Percentiles rank a stretch among this genome's conserved stretches.
These are phyloP conservation scores for Myrmaecium sp. DNA, from an alignment of 2,329 filamentous ascomycete genomes.

Conservation along the genomic window DNA sequence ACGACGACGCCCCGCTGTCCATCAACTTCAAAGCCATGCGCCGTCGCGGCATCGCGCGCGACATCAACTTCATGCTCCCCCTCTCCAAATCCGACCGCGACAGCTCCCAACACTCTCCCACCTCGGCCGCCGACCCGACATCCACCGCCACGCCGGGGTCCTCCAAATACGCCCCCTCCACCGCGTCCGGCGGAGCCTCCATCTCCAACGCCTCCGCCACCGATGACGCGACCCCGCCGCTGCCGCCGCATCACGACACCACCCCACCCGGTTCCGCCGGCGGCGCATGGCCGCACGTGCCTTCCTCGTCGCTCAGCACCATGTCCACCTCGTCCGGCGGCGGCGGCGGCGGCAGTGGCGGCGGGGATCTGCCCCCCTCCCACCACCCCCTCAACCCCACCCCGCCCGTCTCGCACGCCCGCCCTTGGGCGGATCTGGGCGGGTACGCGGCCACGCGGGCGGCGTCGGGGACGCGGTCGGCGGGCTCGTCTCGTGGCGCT, in stretches of 20 bases:
- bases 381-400: slow-evolving; percentile 11
- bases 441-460: too few species aligned
- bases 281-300: too few species aligned
- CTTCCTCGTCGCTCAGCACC: slow-evolving; percentile 16
- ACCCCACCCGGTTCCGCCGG: too few species aligned
- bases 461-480: too few species aligned
- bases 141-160: slow-evolving; percentile 1
- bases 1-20: too few species aligned
- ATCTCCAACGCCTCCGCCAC: neutral
- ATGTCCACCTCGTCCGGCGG: slow-evolving; percentile 13
- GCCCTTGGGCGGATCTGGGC: too few species aligned
- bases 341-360: slow-evolving; percentile 13
- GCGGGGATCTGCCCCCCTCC: slow-evolving; percentile 16
- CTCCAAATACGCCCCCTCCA: too few species aligned
- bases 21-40: neutral
- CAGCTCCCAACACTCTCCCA: slow-evolving; percentile 4
- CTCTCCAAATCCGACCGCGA: slow-evolving; percentile 3
- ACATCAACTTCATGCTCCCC: slow-evolving; percentile 3
- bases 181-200: too few species aligned
- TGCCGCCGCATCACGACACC: slow-evolving; percentile 11
- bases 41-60: slow-evolving; percentile 1
- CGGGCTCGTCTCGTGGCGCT: too few species aligned
- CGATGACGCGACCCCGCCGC: slow-evolving; percentile 9
- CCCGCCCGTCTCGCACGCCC: too few species aligned
- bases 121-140: slow-evolving; percentile 2